Evolutionary conservation across 2,329 filamentous ascomycete genomes (phyloP).

Genomic region (Fusarium protoensiforme): DNA sequence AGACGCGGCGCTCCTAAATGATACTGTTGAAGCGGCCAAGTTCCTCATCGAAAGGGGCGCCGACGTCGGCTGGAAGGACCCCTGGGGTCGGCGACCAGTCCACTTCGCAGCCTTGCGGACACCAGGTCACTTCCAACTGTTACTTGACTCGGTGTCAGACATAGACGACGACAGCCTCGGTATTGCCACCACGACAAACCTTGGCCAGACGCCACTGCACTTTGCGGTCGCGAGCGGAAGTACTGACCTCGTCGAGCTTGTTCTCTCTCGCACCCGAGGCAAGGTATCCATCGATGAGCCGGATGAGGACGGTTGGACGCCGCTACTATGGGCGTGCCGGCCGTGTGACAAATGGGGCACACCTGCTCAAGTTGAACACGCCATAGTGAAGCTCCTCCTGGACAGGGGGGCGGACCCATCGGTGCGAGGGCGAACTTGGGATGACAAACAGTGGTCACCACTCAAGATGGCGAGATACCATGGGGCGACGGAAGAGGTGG

Average conservation of each 20-base stretch:
- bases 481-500: not conserved
- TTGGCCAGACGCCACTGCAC: not conserved
- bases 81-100: not conserved
- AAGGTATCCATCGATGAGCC: not conserved
- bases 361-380: not conserved
- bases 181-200: not conserved
- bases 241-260: not conserved
- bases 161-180: not conserved
- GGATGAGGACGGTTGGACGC: not conserved
- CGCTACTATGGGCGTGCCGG: not conserved
- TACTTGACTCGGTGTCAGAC: not conserved
- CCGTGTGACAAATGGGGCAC: not conserved
- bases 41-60: not conserved
- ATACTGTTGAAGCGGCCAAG: not conserved
- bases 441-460: not conserved
- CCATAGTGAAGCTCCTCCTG: not conserved
- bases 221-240: not conserved
- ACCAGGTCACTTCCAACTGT: not conserved
- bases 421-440: not conserved
- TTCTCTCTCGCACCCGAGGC: not conserved
- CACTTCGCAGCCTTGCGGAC: not conserved
- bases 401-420: not conserved
- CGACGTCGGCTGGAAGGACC: not conserved
- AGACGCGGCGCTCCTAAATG: not conserved
- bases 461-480: not conserved